Evolutionary conservation across 2,329 filamentous ascomycete genomes (phyloP).

Genomic region (Camillea tinctor): DNA sequence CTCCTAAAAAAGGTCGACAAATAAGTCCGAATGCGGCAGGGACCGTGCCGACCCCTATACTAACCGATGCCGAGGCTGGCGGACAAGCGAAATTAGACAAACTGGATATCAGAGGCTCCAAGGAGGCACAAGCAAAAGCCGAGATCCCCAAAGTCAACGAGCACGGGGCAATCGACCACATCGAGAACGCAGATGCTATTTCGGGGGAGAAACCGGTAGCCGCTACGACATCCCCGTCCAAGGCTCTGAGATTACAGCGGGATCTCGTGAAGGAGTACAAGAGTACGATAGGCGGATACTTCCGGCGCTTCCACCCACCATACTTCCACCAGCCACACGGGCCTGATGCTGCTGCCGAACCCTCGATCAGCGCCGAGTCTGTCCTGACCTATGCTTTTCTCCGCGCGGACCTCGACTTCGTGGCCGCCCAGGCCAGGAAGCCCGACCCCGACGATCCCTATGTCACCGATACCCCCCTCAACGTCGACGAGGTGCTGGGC

Average conservation of each 20-base stretch:
- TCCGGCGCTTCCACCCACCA: conserved; percentile 81
- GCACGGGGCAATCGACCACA: conserved; percentile 34
- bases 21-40: conserved; percentile 6
- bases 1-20: conserved; percentile 29
- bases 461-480: conserved; percentile 73
- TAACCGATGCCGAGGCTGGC: conserved; percentile 27
- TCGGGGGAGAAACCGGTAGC: conserved; percentile 44
- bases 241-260: conserved; percentile 67
- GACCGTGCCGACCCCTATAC: conserved; percentile 8
- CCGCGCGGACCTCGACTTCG: conserved; percentile 90
- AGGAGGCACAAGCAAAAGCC: conserved; percentile 42
- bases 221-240: conserved; percentile 51
- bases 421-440: conserved; percentile 83
- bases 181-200: conserved; percentile 38
- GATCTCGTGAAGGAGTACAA: conserved; percentile 76
- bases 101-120: conserved; percentile 49
- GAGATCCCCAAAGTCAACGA: conserved; percentile 34
- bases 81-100: conserved; percentile 39
- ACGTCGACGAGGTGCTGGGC: conserved; percentile 80
- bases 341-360: conserved; percentile 35
- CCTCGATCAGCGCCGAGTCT: conserved; percentile 65
- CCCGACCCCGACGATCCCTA: conserved; percentile 70
- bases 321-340: conserved; percentile 57
- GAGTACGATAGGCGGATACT: conserved; percentile 88
- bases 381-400: conserved; percentile 91